Evolutionary conservation across 2,329 filamentous ascomycete species (phyloP).

Genomic region (Aspergillus glaucus): DNA sequence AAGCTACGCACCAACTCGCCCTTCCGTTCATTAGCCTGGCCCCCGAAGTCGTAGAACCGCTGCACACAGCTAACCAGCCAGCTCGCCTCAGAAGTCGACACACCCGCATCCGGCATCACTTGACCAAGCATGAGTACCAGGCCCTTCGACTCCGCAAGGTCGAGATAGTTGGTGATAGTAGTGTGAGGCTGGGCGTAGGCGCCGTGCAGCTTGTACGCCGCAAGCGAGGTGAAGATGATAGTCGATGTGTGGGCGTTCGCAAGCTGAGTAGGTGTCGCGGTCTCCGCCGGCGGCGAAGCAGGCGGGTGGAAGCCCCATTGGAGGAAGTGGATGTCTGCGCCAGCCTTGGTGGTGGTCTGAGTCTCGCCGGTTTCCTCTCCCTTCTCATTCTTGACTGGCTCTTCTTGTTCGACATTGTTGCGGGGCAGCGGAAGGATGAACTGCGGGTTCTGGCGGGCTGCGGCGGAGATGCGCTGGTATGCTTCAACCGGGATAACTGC

Average conservation of each 20-base stretch:
- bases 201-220: constrained; percentile 84
- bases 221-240: constrained; percentile 88
- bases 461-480: constrained; percentile 65
- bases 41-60: constrained; percentile 70
- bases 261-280: constrained; percentile 24
- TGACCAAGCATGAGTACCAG: constrained; percentile 81
- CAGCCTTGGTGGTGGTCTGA: constrained; percentile 34
- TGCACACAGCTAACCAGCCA: constrained; percentile 91
- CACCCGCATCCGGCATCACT: constrained; percentile 68
- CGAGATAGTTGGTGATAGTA: constrained; percentile 83
- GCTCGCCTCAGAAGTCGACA: constrained; percentile 73
- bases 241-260: constrained; percentile 57
- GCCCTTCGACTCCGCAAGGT: constrained; percentile 66
- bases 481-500: constrained; percentile 68
- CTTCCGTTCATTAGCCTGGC: constrained; percentile 55
- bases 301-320: constrained; percentile 87
- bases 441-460: constrained; percentile 69
- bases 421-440: constrained; percentile 81
- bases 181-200: constrained; percentile 91
- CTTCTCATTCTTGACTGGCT: constrained; percentile 18
- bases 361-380: constrained; percentile 5
- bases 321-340: constrained; percentile 90
- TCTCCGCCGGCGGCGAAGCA: constrained; percentile 24
- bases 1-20: constrained; percentile 75
- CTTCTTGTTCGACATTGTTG: constrained; percentile 19